Evolutionary conservation across 441 rosid genomes (phyloP), one percentile per base, ranked within the genome.

Genomic region (Adansonia grandidieri): DNA sequence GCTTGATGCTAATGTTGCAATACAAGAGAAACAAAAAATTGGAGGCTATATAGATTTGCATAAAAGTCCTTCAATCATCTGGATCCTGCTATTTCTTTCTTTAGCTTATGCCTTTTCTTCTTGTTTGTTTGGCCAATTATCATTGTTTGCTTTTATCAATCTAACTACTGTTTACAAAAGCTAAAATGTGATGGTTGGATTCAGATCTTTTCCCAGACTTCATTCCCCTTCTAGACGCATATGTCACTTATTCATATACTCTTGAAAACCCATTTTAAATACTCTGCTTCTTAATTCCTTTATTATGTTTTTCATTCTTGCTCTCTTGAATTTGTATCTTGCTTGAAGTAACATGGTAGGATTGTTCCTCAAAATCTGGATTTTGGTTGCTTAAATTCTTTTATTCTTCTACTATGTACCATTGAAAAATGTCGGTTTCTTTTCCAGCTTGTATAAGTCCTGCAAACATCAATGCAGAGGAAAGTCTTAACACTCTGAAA

Each of bases 391-490:
- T 47, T 71, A 10, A 20, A 15, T 32, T 42, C 40, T 77, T 80
- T 54, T 28, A 72, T 67, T 63, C 9, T 79, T 45, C 58, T 58
- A 24, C 17, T 66, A 69, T 70, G 20, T 22, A 42, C 63, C 13
- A 51, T 47, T 63, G 68, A 20, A 58, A 73, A 81, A 62, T 75
- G n/a, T 77, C 51, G 60, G 56, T 71, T 58, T 45, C 73, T 68
- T 78, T 85, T 84, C 54, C 85, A 91, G 93, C 92, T 65, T 90
- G 93, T 82, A 78, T 90, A 72, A 90, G 93, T 77, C 92, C 93
- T 47, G 91, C 93, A 65, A 91, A 88, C 80, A 84, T 88, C 77
- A 90, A 90, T 77, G 92, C 89, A 9, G 93, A 90, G 82, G 93
- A 90, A 85, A 86, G 87, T 65, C 86, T 90, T 11, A 88, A 87